These are phyloP conservation scores for Penicillium coffeae DNA, from an alignment of 495 filamentous ascomycete species.

Conservation along the genomic window DNA sequence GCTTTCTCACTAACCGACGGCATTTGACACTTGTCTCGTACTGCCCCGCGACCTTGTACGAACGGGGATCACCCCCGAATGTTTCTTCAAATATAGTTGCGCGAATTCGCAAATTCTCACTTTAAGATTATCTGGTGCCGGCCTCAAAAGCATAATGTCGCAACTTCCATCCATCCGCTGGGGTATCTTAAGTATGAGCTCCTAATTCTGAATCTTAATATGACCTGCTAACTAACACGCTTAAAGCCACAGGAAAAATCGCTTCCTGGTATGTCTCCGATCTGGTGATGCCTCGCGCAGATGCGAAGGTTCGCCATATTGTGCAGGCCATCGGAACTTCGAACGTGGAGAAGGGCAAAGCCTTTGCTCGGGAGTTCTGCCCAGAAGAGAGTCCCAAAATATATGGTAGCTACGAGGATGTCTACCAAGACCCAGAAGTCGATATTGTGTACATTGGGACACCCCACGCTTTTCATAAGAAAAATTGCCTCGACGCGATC, in stretches of 20 bases:
- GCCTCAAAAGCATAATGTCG: too few relatives aligned
- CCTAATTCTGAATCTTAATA: neutral
- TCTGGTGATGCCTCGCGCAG: neutral
- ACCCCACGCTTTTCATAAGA: constrained; percentile 13
- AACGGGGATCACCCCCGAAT: too few relatives aligned
- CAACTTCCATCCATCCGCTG: too few relatives aligned
- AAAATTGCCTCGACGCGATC: constrained; percentile 13
- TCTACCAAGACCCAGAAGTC: constrained; percentile 11
- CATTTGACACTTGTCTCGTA: too few relatives aligned
- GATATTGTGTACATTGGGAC: constrained; percentile 17
- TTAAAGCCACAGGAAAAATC: constrained; percentile 4
- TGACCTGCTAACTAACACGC: neutral
- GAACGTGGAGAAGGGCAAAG: neutral
- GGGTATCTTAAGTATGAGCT: constrained; percentile 1
- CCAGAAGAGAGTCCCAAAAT: neutral
- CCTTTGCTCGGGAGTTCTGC: neutral
- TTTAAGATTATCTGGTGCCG: too few relatives aligned
- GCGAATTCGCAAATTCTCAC: too few relatives aligned
- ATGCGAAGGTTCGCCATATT: neutral
- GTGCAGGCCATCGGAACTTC: constrained; percentile 3
- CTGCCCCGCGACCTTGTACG: too few relatives aligned
- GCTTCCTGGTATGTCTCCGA: constrained; percentile 7
- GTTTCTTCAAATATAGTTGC: too few relatives aligned
- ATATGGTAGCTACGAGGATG: constrained; percentile 12
- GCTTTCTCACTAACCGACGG: too few relatives aligned